Base-by-base conservation (phyloP, 768 basidiomycete species). In the Leucogyrophana mollusca region DNA sequence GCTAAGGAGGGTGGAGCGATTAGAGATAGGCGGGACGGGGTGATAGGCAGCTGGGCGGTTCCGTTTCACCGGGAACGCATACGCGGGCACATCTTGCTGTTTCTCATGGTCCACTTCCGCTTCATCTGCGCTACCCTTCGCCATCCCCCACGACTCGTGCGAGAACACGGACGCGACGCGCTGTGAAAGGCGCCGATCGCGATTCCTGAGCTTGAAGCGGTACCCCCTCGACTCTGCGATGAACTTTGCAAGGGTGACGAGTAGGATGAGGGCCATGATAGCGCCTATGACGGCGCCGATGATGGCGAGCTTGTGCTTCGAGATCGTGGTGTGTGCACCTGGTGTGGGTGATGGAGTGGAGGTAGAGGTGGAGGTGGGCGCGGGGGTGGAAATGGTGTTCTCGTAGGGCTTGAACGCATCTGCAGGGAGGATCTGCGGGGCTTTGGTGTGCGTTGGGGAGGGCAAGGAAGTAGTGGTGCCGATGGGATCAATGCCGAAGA, bases 271-370 rank as follows among this genome's bases (percentile, higher is more conserved):
- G 10, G 47, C 58, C n/a, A 54, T n/a, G 8, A 51, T 30, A 2
- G 43, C 22, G 21, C 58, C 61, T 4, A 65, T 45, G 8, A 51
- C 33, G 3, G 46, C 22, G 20, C 58, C 61, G 4, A 65, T 45
- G 0, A 56, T 43, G 34, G 45, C 41, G 1, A 34, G n/a, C 13
- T 23, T 42, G 9, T 10, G 34, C 45, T 30, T 30, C 7, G 60
- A 56, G 14, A 43, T 21, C 9, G 50, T 51, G 1, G 51, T 34
- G 30, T 54, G 55, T 4, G 50, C 40, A 4, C 46, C 52, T 6
- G 53, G 44, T 18, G 34, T 43, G 16, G 44, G 44, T 4, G 22
- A 40, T 9, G 36, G 48, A 25, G 13, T 10, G 14, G 25, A 17
- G 30, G 35, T 22, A 24, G 14, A n/a, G 3, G 43, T 44, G 21